Evolutionary conservation across 495 filamentous ascomycete species (phyloP).

Genomic region (Aspergillus steynii): DNA sequence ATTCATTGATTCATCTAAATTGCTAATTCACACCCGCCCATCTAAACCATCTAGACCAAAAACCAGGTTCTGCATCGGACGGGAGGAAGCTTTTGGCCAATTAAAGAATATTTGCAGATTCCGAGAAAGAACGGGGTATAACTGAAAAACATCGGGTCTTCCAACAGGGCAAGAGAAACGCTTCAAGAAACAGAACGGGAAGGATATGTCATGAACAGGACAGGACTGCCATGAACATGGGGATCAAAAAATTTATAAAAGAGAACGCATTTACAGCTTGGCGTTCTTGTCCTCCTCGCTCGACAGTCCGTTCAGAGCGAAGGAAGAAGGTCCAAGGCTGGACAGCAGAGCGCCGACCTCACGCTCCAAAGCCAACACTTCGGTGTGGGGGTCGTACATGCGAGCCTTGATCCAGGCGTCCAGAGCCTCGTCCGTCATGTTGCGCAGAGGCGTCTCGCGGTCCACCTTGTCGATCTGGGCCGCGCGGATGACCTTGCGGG

Average conservation of each 20-base stretch:
- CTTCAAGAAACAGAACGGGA: slow-evolving; percentile 4
- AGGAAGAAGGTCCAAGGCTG: slow-evolving; percentile 37
- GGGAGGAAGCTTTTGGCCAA: background rate
- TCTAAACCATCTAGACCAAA: background rate
- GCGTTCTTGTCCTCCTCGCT: slow-evolving; percentile 41
- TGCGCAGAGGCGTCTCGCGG: slow-evolving; percentile 68
- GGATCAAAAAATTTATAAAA: slow-evolving; percentile 4
- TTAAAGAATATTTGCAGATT: background rate
- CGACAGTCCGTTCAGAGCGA: slow-evolving; percentile 29
- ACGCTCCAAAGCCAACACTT: slow-evolving; percentile 58
- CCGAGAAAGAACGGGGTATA: background rate
- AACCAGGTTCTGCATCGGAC: background rate
- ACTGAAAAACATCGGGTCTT: background rate
- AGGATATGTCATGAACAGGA: slow-evolving; percentile 1
- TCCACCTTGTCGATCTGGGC: slow-evolving; percentile 82
- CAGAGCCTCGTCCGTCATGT: slow-evolving; percentile 73
- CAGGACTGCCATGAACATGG: background rate
- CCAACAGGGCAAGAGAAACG: background rate
- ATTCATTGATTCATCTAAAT: background rate
- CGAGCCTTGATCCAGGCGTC: slow-evolving; percentile 75
- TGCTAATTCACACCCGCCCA: background rate
- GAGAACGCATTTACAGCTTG: slow-evolving; percentile 41
- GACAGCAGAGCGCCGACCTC: slow-evolving; percentile 51
- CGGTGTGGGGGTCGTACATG: slow-evolving; percentile 77
- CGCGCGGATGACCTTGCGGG: slow-evolving; percentile 89